Percentiles rank a stretch among this genome's conserved stretches.
Evolutionary conservation across 768 basidiomycete genomes (phyloP).

Genomic region (Paxillus involutus): DNA sequence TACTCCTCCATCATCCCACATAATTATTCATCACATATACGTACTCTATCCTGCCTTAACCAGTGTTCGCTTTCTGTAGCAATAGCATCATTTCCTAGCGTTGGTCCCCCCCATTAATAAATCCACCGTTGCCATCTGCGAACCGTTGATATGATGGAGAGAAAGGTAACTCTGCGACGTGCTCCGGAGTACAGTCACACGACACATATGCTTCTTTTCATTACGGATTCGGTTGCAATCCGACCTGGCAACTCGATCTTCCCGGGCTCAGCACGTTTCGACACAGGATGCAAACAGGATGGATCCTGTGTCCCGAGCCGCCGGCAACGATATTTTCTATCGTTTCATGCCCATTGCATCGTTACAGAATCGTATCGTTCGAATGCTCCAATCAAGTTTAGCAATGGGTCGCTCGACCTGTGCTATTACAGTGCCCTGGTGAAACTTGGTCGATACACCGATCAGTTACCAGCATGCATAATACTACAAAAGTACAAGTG

Average conservation of each 20-base stretch:
- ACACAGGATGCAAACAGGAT: neutral
- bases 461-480: too few species aligned
- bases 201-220: neutral
- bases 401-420: neutral
- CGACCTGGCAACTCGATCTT: neutral
- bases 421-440: too few species aligned
- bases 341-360: neutral
- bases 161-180: neutral
- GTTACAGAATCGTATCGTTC: neutral
- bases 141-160: neutral
- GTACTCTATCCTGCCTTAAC: neutral
- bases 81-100: constrained; percentile 3
- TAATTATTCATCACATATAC: neutral
- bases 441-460: too few species aligned
- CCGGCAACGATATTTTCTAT: neutral
- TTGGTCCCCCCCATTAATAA: constrained; percentile 3
- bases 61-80: constrained; percentile 15
- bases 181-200: neutral
- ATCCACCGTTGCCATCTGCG: neutral
- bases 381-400: neutral
- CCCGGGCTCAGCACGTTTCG: neutral
- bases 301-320: neutral
- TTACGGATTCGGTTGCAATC: neutral
- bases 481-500: neutral
- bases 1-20: neutral